Base-by-base conservation (phyloP, 1,284 basidiomycete species). In the Microbotryum lychnidis-dioicae region DNA sequence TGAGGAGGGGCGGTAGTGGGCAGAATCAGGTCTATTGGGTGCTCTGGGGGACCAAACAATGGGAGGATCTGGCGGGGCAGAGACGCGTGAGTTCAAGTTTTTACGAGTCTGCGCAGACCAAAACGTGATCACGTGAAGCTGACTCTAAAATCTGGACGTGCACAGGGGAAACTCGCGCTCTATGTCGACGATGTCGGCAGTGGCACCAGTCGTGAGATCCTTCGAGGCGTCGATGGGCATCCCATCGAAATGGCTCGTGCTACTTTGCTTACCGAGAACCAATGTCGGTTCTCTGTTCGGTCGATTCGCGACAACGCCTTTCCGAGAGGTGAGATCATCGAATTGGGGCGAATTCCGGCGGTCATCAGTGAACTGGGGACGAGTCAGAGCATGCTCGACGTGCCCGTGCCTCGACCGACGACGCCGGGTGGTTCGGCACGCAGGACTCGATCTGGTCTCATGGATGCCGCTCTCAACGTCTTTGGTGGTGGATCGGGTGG, bases 11-110 rank as follows among this genome's bases (percentile, higher is more conserved):
- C 79, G 79, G 33, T 37, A 46, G 31, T 4, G 56, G 60, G 49
- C 54, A 50, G 0, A 89, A 87, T n/a, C 81, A 83, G 63, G 85
- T 87, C 12, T 91, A 86, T 73, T 92, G 84, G 77, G 89, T 91
- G 69, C 80, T 93, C 3, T 92, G 91, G 75, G 84, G 87, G 62
- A 79, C 87, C 51, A 84, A 81, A 9, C 82, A 83, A 4, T 94
- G 89, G 76, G 67, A 66, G 45, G 1, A 5, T 3, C 74, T 86
- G 14, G 81, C 82, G 67, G 86, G 88, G 69, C 75, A 77, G 2
- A 85, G 83, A 75, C 92, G 90, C 82, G 90, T 90, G 50, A 62
- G 74, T 68, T 29, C 29, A 44, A 6, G 31, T 37, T 56, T 46
- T 21, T 25, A 14, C 16, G 6, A 16, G 16, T 20, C 29, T 27